These are phyloP conservation scores for Dryadomyces quercus-mongolicae DNA, from an alignment of 2,329 filamentous ascomycete genomes.

Conservation along the genomic window DNA sequence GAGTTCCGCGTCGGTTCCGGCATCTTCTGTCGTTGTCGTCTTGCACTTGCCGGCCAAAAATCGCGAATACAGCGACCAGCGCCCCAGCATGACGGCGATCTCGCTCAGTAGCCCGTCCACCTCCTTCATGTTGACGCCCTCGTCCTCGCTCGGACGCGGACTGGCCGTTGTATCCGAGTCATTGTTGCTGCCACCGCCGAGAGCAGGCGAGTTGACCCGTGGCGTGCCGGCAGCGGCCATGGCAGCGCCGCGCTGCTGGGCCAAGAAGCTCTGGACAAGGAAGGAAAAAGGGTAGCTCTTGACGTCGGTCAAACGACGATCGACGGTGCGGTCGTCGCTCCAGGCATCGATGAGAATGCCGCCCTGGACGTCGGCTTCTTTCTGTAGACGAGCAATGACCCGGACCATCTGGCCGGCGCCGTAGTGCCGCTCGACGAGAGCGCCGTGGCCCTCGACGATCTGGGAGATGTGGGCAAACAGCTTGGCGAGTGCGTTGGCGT, in stretches of 20 bases:
- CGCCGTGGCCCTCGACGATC: slow-evolving; percentile 86
- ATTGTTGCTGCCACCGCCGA: neutral
- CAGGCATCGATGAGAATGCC: slow-evolving; percentile 94
- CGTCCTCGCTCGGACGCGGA: slow-evolving; percentile 63
- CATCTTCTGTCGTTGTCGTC: slow-evolving; percentile 2
- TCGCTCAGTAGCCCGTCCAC: slow-evolving; percentile 80
- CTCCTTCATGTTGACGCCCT: slow-evolving; percentile 96
- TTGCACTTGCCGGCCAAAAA: slow-evolving; percentile 81
- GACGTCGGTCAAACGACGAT: slow-evolving; percentile 81
- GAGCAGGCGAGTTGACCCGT: slow-evolving; percentile 64
- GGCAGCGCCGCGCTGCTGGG: slow-evolving; percentile 38
- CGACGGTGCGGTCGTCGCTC: slow-evolving; percentile 77
- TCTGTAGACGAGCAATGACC: slow-evolving; percentile 84
- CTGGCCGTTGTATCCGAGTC: slow-evolving; percentile 19
- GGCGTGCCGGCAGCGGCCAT: slow-evolving; percentile 35
- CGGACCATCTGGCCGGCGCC: slow-evolving; percentile 85
- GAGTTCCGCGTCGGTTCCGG: neutral
- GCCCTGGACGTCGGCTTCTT: slow-evolving; percentile 91
- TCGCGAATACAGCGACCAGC: slow-evolving; percentile 84
- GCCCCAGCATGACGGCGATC: slow-evolving; percentile 79
- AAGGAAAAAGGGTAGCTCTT: slow-evolving; percentile 98
- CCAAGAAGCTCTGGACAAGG: slow-evolving; percentile 84
- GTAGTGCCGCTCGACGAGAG: slow-evolving; percentile 87
- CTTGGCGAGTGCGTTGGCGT: slow-evolving; percentile 78
- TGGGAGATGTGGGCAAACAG: slow-evolving; percentile 96